Evolutionary conservation across 495 filamentous ascomycete genomes (phyloP).

Genomic region (Cenococcum geophilum): DNA sequence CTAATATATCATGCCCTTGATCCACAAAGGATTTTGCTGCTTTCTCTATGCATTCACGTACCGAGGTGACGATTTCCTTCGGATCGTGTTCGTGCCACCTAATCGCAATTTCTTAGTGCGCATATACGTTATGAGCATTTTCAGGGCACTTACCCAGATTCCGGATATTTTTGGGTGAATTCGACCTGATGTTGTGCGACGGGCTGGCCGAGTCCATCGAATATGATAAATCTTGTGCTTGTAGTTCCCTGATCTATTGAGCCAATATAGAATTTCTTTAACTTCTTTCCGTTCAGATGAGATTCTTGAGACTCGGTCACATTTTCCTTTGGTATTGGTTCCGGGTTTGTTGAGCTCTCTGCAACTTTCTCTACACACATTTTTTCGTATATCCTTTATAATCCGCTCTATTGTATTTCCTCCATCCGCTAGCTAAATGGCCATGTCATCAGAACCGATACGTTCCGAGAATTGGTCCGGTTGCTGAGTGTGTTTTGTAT

Average conservation of each 20-base stretch:
- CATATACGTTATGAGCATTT: not conserved
- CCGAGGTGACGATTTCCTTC: slow-evolving; percentile 67
- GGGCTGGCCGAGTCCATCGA: slow-evolving; percentile 71
- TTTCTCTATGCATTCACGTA: slow-evolving; percentile 77
- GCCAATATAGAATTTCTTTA: slow-evolving; percentile 50
- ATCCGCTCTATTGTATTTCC: not conserved
- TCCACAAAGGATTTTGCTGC: slow-evolving; percentile 67
- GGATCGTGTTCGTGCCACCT: slow-evolving; percentile 97
- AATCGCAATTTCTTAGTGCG: slow-evolving; percentile 14
- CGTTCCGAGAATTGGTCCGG: not conserved
- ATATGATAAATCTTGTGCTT: slow-evolving; percentile 87
- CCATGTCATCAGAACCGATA: not conserved
- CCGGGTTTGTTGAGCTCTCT: slow-evolving; percentile 9
- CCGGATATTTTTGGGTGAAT: slow-evolving; percentile 81
- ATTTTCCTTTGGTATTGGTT: slow-evolving; percentile 26
- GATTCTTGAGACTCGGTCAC: not conserved
- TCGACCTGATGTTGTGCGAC: slow-evolving; percentile 86
- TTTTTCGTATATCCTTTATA: not conserved
- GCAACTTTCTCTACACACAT: not conserved
- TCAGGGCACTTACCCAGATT: slow-evolving; percentile 68
- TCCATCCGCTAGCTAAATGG: not conserved
- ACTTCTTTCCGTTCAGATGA: slow-evolving; percentile 24
- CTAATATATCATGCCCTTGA: slow-evolving; percentile 60
- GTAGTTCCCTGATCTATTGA: slow-evolving; percentile 92
- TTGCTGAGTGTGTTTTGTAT: not conserved